Evolutionary conservation across 805 yeast species (phyloP).

Genomic region (Wickerhamomyces canadensis): DNA sequence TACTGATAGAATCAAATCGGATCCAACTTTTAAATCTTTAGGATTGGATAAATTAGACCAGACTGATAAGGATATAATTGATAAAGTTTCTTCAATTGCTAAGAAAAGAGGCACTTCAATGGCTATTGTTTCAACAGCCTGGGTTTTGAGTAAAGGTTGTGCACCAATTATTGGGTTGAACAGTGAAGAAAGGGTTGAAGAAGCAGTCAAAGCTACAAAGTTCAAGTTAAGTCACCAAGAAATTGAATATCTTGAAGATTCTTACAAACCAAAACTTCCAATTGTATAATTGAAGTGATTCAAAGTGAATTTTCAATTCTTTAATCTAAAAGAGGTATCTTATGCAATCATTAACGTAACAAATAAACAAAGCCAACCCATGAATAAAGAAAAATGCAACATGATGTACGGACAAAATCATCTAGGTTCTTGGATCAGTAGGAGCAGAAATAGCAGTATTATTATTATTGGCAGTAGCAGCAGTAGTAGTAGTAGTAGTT

Average conservation of each 20-base stretch:
- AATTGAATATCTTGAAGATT: neutral
- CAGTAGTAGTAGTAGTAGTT: too few relatives aligned
- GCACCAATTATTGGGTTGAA: neutral
- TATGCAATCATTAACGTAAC: too few relatives aligned
- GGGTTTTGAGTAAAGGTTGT: slow-evolving; percentile 39
- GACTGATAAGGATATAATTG: slow-evolving; percentile 29
- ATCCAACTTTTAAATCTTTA: slow-evolving; percentile 4
- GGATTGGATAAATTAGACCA: slow-evolving; percentile 6
- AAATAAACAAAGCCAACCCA: too few relatives aligned
- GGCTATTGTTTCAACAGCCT: slow-evolving; percentile 48
- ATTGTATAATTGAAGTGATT: neutral
- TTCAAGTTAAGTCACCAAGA: neutral
- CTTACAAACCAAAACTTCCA: neutral
- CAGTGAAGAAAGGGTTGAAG: neutral
- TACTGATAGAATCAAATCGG: slow-evolving; percentile 6
- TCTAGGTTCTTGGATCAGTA: too few relatives aligned
- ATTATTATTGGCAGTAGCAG: neutral
- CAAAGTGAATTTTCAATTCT: too few relatives aligned
- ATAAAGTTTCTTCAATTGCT: slow-evolving; percentile 48
- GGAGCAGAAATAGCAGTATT: too few relatives aligned
- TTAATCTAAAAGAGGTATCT: too few relatives aligned
- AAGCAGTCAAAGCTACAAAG: neutral
- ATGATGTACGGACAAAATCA: too few relatives aligned
- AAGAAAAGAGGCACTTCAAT: slow-evolving; percentile 38
- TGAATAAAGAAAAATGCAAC: too few relatives aligned